Evolutionary conservation across 345 rosid species (phyloP), one percentile per base, ranked within the genome.

Genomic region (Lagerstroemia speciosa): DNA sequence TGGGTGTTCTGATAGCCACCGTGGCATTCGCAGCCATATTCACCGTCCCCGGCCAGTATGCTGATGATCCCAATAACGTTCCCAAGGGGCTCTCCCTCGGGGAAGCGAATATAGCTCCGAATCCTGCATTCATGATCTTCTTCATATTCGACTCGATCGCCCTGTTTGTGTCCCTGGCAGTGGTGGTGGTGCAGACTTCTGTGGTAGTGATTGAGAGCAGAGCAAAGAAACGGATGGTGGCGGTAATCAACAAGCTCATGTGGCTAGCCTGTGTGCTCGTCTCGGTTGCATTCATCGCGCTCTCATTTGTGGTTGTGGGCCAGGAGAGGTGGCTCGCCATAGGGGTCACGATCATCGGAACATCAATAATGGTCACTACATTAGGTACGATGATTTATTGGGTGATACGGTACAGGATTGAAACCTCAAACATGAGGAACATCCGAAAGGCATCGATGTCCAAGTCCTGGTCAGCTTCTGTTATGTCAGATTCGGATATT

Each of bases 271-370:
- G 69, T 38, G 58, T 72, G 40, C 52, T 55, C 45, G 30, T 66
- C 31, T 72, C 75, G 2, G 75, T 66, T 3, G 75, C 75, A 22
- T 72, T 65, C 53, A 48, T 72, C 38, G 75, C 75, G 5, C 66
- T 58, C 17, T 65, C 75, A 0, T 72, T 52, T 36, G 60, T 70
- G 60, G 70, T 72, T 4, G 75, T 61, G 15, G 55, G 60, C 26
- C 38, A 46, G 2, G 73, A 70, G 73, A 63, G 41, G 67, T 70
- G 73, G 73, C 60, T 63, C 45, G 73, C 73, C 0, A 22, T 70
- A 6, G 67, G 67, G 27, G 73, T 70, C n/a, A 70, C 66, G 14
- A 32, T 70, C 7, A 70, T 70, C 16, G 73, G 73, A 6, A 34
- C 73, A 14, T 40, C 67, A 1, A 70, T 70, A 31, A 70, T 70